Evolutionary conservation across 768 basidiomycete species (phyloP).

Genomic region (Phanerochaete carnosa): DNA sequence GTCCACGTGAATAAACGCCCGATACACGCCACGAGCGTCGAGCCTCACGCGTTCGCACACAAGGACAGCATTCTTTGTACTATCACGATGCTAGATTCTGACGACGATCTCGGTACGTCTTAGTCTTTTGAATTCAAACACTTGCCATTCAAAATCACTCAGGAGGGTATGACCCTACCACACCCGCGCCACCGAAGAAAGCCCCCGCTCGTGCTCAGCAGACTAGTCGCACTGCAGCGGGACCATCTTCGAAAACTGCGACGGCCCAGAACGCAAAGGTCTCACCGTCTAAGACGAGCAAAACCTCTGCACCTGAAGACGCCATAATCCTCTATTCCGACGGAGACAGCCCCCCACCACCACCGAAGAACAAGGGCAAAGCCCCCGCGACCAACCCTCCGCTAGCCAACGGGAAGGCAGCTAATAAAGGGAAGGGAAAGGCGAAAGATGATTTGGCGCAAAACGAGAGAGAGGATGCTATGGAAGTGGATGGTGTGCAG

Average conservation of each 20-base stretch:
- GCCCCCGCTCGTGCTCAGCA: constrained; percentile 14
- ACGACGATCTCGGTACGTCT: constrained; percentile 23
- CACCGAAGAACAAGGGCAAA: constrained; percentile 24
- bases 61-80: neutral
- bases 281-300: neutral
- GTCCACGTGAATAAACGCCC: neutral
- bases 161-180: constrained; percentile 28
- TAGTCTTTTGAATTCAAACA: constrained; percentile 15
- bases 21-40: constrained; percentile 1
- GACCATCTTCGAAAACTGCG: constrained; percentile 21
- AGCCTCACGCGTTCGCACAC: neutral
- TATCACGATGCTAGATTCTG: constrained; percentile 19
- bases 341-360: constrained; percentile 4
- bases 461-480: constrained; percentile 4
- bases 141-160: neutral
- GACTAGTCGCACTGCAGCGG: constrained; percentile 17
- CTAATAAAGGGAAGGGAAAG: constrained; percentile 29
- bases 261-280: constrained; percentile 13
- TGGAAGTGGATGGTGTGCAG: constrained; percentile 19
- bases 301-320: neutral
- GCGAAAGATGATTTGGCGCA: constrained; percentile 16
- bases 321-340: constrained; percentile 9
- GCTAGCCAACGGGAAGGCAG: constrained; percentile 25
- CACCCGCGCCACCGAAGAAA: constrained; percentile 23
- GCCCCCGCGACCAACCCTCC: constrained; percentile 1